phyloP scores from a whole-genome alignment of 2,329 filamentous ascomycete genomes.

The Kalmusia sp. region DNA sequence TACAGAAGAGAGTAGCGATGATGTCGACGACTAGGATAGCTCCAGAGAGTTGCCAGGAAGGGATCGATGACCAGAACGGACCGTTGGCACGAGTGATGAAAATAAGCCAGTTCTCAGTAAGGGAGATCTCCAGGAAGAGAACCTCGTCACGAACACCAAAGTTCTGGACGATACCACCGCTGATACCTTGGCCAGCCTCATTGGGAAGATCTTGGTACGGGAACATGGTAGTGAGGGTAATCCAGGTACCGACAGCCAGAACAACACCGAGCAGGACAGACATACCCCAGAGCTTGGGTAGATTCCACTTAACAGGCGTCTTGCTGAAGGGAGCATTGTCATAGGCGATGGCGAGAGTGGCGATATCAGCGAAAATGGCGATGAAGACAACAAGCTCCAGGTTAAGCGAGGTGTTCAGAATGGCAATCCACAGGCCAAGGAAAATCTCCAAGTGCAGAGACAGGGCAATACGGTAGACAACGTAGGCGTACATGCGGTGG shows the following conservation, averaged over 20 bases:
- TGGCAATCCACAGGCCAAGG: conserved; percentile 89
- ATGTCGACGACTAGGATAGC: conserved; percentile 85
- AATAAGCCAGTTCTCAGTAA: conserved; percentile 95
- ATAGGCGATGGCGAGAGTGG: conserved; percentile 90
- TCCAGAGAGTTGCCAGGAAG: conserved; percentile 82
- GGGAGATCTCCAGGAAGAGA: conserved; percentile 86
- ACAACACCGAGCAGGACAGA: conserved; percentile 83
- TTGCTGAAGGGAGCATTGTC: conserved; percentile 89
- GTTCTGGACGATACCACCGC: conserved; percentile 89
- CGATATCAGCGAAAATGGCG: conserved; percentile 92
- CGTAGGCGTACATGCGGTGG: conserved; percentile 96
- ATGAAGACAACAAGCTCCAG: conserved; percentile 91
- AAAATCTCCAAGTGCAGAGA: conserved; percentile 92
- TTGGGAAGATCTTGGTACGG: conserved; percentile 45
- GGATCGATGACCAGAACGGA: conserved; percentile 88
- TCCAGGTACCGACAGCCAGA: conserved; percentile 85
- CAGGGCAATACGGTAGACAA: conserved; percentile 92
- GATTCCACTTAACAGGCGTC: conserved; percentile 91
- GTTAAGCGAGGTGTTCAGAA: conserved; percentile 83
- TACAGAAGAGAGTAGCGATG: conserved; percentile 82
- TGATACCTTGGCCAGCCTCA: conserved; percentile 58
- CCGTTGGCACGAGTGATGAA: conserved; percentile 95
- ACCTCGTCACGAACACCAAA: conserved; percentile 82
- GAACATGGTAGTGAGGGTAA: conserved; percentile 86
- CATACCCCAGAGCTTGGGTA: conserved; percentile 93